Evolutionary conservation across 768 basidiomycete genomes (phyloP), one percentile per base, ranked within the genome.

Genomic region (Fomitopsis pulvina): DNA sequence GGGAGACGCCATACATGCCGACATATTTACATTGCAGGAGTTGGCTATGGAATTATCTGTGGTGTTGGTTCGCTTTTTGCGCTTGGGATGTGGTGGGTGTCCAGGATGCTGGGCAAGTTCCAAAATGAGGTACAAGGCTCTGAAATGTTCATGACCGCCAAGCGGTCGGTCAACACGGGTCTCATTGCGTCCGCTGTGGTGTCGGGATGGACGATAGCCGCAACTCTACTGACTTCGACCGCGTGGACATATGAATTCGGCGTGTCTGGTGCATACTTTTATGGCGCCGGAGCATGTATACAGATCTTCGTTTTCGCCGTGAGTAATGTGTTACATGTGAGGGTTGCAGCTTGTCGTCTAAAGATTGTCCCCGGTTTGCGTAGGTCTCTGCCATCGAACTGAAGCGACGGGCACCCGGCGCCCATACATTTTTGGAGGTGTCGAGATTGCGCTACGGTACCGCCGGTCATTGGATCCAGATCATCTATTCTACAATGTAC

Each of bases 301-400:
- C 54, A 55, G 41, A 55, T 55, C 16, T 42, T 55, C 24, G 10
- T 55, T 28, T 55, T 55, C 44, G 47, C 54, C 4, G 51, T 55
- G 10, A 46, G 34, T 37, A 18, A 4, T 37, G 34, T 18, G 14
- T 4, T 14, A 14, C 6, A 37, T 32, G 8, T 37, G 34, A 37
- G 14, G 4, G 14, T 18, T 18, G 34, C 5, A 6, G 34, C 14
- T 37, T 7, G 5, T 37, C 14, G 4, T 37, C 4, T 5, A 37
- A 16, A 37, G 14, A 18, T 37, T 30, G 14, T 37, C 18, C 34
- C n/a, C n/a, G n/a, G n/a, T n/a, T 37, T 4, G 4, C 14, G 4
- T 16, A 37, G 34, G 34, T 37, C 34, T 37, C 47, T 3, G 51
- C 50, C 7, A 52, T 55, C 8, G 51, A 55, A 25, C 46, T 55